Percentiles rank a stretch among this genome's conserved stretches.
Conservation (phyloP, 2,329 filamentous ascomycete species). For the Stemphylium vesicarium region DNA sequence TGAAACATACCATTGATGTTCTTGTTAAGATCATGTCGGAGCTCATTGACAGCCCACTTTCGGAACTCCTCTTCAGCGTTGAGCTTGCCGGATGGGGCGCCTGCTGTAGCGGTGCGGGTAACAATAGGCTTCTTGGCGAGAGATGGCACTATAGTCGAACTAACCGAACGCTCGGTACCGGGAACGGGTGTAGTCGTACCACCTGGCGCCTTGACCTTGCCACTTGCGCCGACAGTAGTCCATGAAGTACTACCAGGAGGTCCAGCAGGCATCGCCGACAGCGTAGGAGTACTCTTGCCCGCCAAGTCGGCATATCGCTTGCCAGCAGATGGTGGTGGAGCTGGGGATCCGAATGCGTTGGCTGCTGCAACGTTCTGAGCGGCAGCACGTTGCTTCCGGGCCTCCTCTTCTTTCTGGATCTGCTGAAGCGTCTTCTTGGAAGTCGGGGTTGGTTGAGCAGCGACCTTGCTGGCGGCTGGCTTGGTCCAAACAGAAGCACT, state of each 20-base stretch:
- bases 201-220: slow-evolving; percentile 82
- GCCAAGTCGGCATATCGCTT: slow-evolving; percentile 97
- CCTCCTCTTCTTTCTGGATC: slow-evolving; percentile 95
- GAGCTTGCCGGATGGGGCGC: slow-evolving; percentile 53
- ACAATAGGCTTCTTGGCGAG: slow-evolving; percentile 62
- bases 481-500: slow-evolving; percentile 69
- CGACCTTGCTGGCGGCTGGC: slow-evolving; percentile 57
- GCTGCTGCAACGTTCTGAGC: slow-evolving; percentile 57
- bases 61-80: slow-evolving; percentile 88
- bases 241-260: slow-evolving; percentile 67
- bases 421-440: slow-evolving; percentile 91
- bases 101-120: slow-evolving; percentile 55
- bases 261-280: slow-evolving; percentile 42
- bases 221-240: slow-evolving; percentile 93
- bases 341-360: slow-evolving; percentile 52
- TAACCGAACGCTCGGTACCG: slow-evolving; percentile 56
- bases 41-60: slow-evolving; percentile 85
- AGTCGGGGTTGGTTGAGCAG: slow-evolving; percentile 48
- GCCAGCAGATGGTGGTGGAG: slow-evolving; percentile 57
- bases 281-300: slow-evolving; percentile 68
- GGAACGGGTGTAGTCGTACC: slow-evolving; percentile 61
- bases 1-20: slow-evolving; percentile 67
- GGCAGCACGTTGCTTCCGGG: slow-evolving; percentile 77
- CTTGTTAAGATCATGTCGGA: slow-evolving; percentile 74
- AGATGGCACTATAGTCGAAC: slow-evolving; percentile 51